phyloP scores from a whole-genome alignment of 129 eudicot species.

The Erigeron canadensis region DNA sequence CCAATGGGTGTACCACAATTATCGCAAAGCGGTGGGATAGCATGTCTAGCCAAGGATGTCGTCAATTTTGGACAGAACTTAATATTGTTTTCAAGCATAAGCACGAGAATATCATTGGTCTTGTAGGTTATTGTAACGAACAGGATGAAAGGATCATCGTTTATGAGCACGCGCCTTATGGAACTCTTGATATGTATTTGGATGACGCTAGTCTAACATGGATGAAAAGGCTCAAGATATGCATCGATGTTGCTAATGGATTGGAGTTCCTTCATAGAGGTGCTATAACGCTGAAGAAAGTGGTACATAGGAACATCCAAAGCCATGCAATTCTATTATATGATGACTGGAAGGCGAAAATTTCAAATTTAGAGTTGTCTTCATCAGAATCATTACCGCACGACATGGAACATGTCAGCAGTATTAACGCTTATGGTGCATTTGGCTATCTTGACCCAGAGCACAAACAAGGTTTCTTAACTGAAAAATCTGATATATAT shows the following conservation, averaged over 20 bases:
- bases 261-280: not conserved
- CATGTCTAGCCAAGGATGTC: not conserved
- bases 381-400: not conserved
- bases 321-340: not conserved
- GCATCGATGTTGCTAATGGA: not conserved
- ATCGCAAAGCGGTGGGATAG: not conserved
- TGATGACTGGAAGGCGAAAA: not conserved
- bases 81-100: not conserved
- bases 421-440: too few species aligned
- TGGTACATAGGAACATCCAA: not conserved
- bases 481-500: too few species aligned
- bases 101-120: not conserved
- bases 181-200: too few species aligned
- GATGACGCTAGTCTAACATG: too few species aligned
- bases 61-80: not conserved
- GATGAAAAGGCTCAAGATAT: not conserved
- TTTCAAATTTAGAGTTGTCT: not conserved
- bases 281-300: too few species aligned
- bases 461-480: too few species aligned
- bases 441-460: too few species aligned
- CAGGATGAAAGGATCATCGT: too few species aligned
- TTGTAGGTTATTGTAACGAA: too few species aligned
- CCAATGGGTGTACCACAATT: not conserved
- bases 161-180: too few species aligned
- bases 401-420: not conserved